Conservation (phyloP, 768 basidiomycete species). For the Lactarius hengduanensis region DNA sequence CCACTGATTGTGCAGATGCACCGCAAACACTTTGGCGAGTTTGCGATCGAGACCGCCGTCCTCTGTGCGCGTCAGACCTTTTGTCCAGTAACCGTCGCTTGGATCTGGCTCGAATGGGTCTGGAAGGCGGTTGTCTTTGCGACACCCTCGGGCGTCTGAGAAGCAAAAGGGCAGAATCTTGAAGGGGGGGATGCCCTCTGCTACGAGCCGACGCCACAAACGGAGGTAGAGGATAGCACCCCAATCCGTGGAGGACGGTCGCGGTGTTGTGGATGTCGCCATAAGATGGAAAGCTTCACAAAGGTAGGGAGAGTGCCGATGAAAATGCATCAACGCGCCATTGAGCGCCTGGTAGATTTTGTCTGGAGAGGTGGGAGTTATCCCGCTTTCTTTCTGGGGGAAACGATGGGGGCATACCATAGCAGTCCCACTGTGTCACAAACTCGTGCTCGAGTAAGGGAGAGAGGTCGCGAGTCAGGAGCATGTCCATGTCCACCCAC, state of each 20-base stretch:
- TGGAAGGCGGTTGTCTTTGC: slow-evolving; percentile 90
- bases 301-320: slow-evolving; percentile 87
- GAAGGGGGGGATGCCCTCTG: slow-evolving; percentile 74
- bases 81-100: slow-evolving; percentile 60
- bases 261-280: slow-evolving; percentile 68
- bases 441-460: slow-evolving; percentile 93
- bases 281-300: slow-evolving; percentile 91
- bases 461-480: slow-evolving; percentile 82
- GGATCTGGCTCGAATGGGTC: slow-evolving; percentile 70
- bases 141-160: slow-evolving; percentile 85
- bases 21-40: slow-evolving; percentile 71
- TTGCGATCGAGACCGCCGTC: slow-evolving; percentile 63
- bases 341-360: slow-evolving; percentile 47
- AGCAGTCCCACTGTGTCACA: slow-evolving; percentile 99
- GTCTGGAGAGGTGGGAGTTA: slow-evolving; percentile 17
- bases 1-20: slow-evolving; percentile 98
- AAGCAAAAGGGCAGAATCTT: slow-evolving; percentile 95
- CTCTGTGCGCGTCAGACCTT: slow-evolving; percentile 56
- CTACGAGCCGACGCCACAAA: slow-evolving; percentile 82
- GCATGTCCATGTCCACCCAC: slow-evolving; percentile 97
- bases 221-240: slow-evolving; percentile 89
- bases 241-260: slow-evolving; percentile 86
- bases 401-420: slow-evolving; percentile 53
- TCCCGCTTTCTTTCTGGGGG: neutral
- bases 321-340: slow-evolving; percentile 94